phyloP scores from a whole-genome alignment of 1,139 yeast genomes.

The Nakaseomyces nivariensis region DNA sequence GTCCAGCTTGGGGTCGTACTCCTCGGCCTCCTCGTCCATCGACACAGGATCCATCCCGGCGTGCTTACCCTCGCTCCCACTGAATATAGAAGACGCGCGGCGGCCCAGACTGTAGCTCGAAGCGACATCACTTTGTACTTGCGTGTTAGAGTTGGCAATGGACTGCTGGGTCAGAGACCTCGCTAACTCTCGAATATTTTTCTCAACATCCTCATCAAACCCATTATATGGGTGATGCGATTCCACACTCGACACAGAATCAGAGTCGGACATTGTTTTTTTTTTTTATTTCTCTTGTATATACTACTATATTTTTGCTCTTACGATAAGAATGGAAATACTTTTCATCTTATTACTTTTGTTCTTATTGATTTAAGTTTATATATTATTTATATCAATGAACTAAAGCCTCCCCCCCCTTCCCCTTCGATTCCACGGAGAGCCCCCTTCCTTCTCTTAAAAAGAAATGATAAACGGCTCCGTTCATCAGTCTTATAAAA shows the following conservation, averaged over 20 bases:
- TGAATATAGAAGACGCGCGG: slow-evolving; percentile 4
- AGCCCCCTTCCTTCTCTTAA: too few species aligned
- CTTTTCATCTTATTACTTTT: too few species aligned
- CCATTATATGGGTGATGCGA: slow-evolving; percentile 4
- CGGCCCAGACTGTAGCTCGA: too few species aligned
- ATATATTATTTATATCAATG: too few species aligned
- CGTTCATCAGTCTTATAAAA: too few species aligned
- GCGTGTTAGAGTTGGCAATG: neutral
- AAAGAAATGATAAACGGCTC: too few species aligned
- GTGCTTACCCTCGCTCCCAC: neutral
- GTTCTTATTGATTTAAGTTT: too few species aligned
- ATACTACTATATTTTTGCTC: neutral
- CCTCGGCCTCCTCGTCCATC: slow-evolving; percentile 14
- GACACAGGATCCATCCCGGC: slow-evolving; percentile 18
- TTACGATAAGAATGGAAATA: too few species aligned
- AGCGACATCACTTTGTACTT: neutral
- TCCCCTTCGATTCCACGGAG: too few species aligned
- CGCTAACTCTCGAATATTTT: slow-evolving; percentile 4
- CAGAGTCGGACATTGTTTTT: neutral
- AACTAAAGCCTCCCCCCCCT: too few species aligned
- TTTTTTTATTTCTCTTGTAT: neutral
- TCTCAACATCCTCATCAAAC: slow-evolving; percentile 3
- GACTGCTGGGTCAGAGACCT: slow-evolving; percentile 4
- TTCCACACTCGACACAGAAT: slow-evolving; percentile 1
- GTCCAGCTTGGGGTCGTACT: slow-evolving; percentile 38